Conservation (phyloP, 768 basidiomycete species). For the Suillus ampliporus region DNA sequence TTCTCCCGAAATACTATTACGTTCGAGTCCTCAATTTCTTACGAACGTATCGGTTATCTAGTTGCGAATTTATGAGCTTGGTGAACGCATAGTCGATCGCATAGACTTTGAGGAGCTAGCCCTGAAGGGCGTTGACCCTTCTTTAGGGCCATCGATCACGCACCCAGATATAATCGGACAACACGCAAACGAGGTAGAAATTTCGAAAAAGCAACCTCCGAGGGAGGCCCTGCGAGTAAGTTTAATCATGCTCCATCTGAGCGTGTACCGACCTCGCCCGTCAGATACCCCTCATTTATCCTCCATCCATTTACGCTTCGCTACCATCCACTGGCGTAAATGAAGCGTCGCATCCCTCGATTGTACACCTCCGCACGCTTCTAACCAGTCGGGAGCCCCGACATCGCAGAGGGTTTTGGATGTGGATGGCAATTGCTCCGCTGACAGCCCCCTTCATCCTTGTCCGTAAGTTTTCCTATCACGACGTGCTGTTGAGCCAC, state of each 20-base stretch:
- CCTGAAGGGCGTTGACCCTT: conserved; percentile 74
- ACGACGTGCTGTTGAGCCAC: not conserved
- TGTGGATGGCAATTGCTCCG: conserved; percentile 71
- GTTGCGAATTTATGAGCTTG: conserved; percentile 64
- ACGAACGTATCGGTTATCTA: conserved; percentile 31
- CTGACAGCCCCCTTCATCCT: conserved; percentile 78
- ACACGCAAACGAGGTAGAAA: conserved; percentile 24
- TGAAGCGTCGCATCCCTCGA: conserved; percentile 37
- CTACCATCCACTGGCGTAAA: conserved; percentile 34
- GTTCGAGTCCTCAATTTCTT: not conserved
- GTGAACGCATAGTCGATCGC: conserved; percentile 71
- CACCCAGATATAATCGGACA: conserved; percentile 25
- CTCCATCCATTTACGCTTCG: conserved; percentile 60
- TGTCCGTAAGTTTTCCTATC: conserved; percentile 59
- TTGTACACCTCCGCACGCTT: conserved; percentile 54
- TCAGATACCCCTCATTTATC: conserved; percentile 58
- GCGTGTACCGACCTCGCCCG: not conserved
- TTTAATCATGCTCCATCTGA: not conserved
- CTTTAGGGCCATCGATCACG: conserved; percentile 59
- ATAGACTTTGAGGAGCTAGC: conserved; percentile 84
- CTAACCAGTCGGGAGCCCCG: conserved; percentile 60
- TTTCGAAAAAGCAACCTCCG: conserved; percentile 11
- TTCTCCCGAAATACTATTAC: conserved; percentile 9
- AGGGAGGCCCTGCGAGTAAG: conserved; percentile 7
- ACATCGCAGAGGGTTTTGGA: conserved; percentile 68